phyloP scores from a whole-genome alignment of 441 rosid species.

The Manihot esculenta region DNA sequence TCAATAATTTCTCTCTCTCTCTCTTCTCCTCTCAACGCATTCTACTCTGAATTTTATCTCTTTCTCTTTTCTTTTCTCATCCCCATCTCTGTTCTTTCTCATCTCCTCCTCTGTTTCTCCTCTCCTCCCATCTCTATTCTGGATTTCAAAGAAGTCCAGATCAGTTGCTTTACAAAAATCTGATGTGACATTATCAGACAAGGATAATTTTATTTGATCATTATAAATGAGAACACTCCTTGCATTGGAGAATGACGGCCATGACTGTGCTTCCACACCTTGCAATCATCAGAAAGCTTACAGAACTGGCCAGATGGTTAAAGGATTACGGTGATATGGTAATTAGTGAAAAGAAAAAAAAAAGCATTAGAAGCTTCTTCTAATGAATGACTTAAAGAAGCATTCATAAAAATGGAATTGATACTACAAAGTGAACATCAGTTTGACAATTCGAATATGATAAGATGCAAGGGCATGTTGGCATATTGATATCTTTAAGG shows the following conservation, averaged over 20 bases:
- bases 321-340: neutral
- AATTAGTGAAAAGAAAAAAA: neutral
- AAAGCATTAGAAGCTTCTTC: neutral
- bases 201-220: neutral
- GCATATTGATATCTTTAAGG: neutral
- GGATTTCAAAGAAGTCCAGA: too few species aligned
- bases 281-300: neutral
- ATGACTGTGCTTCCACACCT: neutral
- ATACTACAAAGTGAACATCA: neutral
- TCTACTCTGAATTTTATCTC: too few species aligned
- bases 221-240: neutral
- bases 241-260: neutral
- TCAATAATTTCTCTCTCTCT: too few species aligned
- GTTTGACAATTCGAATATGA: neutral
- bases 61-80: too few species aligned
- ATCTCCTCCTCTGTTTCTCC: too few species aligned
- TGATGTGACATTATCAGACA: neutral
- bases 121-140: too few species aligned
- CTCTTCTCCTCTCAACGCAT: too few species aligned
- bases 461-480: neutral
- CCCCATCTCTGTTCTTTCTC: too few species aligned
- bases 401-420: neutral
- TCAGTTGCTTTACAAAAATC: neutral
- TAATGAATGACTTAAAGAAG: neutral
- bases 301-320: neutral